These are phyloP conservation scores for Linnemannia exigua DNA, from an alignment of 192 early-diverging fungal species.

Conservation along the genomic window DNA sequence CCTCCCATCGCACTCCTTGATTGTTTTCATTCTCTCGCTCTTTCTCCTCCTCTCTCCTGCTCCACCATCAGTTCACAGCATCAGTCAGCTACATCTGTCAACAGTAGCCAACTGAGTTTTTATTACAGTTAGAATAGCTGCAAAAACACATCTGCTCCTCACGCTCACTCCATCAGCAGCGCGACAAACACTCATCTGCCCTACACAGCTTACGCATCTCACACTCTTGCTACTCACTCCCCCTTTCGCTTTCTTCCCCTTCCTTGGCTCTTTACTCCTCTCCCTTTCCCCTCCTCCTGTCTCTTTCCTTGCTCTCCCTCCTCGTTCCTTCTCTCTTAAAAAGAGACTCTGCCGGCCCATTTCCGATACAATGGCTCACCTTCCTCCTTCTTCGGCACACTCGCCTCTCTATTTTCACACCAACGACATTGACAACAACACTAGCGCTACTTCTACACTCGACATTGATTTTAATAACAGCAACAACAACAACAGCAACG, in stretches of 20 bases:
- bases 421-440: neutral
- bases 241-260: neutral
- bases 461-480: neutral
- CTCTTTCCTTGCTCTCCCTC: neutral
- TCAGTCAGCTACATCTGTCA: too few relatives aligned
- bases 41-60: neutral
- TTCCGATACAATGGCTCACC: constrained; percentile 1
- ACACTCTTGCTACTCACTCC: neutral
- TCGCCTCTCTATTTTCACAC: neutral
- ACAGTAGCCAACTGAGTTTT: too few relatives aligned
- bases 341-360: neutral
- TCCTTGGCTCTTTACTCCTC: neutral
- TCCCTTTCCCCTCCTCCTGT: neutral
- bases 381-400: neutral
- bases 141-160: too few relatives aligned
- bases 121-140: too few relatives aligned
- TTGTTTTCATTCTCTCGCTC: neutral
- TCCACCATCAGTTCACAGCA: neutral
- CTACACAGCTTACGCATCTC: neutral
- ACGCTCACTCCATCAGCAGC: neutral
- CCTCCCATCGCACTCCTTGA: too few relatives aligned
- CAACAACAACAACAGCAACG: neutral
- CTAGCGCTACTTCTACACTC: constrained; percentile 3
- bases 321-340: neutral
- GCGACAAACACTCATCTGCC: neutral